phyloP scores from a whole-genome alignment of 495 filamentous ascomycete species.

The Penicillium arizonense region DNA sequence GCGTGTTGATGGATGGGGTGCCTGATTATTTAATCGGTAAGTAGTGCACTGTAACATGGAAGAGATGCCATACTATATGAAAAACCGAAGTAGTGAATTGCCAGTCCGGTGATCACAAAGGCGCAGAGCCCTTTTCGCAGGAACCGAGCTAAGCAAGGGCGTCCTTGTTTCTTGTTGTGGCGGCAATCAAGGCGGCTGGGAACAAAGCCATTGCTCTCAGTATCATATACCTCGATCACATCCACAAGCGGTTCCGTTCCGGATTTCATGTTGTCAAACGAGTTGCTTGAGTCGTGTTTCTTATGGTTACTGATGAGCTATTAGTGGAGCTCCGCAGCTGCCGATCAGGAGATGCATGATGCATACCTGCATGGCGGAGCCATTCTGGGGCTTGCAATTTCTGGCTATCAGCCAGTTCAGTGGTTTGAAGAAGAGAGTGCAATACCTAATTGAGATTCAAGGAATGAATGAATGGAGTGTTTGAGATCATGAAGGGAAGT shows the following conservation, averaged over 20 bases:
- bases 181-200: neutral
- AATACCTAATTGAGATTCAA: neutral
- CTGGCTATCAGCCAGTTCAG: neutral
- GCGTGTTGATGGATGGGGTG: neutral
- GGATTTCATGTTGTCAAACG: neutral
- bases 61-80: neutral
- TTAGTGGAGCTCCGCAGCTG: neutral
- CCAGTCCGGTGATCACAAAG: slow-evolving; percentile 9
- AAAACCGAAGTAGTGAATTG: slow-evolving; percentile 5
- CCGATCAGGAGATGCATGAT: neutral
- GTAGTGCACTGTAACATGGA: neutral
- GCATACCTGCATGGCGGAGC: slow-evolving; percentile 1
- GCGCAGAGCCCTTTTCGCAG: slow-evolving; percentile 5
- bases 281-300: slow-evolving; percentile 3
- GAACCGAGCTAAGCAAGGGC: slow-evolving; percentile 3
- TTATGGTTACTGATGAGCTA: slow-evolving; percentile 5
- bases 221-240: neutral
- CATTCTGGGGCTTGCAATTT: neutral
- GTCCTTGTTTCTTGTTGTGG: slow-evolving; percentile 10
- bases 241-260: slow-evolving; percentile 7
- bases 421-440: neutral
- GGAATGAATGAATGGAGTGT: neutral
- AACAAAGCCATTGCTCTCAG: slow-evolving; percentile 8
- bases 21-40: neutral
- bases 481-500: neutral